Percentiles rank a stretch among this genome's conserved stretches.
phyloP scores from a whole-genome alignment of 2,329 filamentous ascomycete genomes.

The Aureobasidium sp. region DNA sequence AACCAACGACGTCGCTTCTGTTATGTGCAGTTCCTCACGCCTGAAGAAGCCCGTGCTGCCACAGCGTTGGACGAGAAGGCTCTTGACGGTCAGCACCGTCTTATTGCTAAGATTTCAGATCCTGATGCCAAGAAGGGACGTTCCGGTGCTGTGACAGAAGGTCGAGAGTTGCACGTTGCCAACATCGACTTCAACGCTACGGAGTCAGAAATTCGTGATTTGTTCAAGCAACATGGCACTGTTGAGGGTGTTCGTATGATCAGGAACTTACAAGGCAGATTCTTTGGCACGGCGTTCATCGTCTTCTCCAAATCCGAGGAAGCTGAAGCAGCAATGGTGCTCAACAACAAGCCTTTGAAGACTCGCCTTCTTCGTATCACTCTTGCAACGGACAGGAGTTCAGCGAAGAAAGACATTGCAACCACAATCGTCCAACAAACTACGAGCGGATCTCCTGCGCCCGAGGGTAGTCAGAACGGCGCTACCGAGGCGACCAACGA shows the following conservation, averaged over 20 bases:
- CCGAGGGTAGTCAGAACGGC: conserved; percentile 15
- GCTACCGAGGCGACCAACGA: conserved; percentile 4
- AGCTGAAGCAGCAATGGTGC: conserved; percentile 25
- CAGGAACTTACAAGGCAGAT: conserved; percentile 56
- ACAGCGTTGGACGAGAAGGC: conserved; percentile 62
- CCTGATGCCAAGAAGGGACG: conserved; percentile 69
- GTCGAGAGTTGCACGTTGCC: conserved; percentile 75
- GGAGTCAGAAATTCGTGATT: conserved; percentile 59
- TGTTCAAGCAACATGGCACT: conserved; percentile 67
- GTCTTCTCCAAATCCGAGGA: conserved; percentile 54
- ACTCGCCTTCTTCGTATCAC: conserved; percentile 28
- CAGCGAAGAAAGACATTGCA: conserved; percentile 13
- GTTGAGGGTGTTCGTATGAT: conserved; percentile 66
- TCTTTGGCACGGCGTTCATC: conserved; percentile 72
- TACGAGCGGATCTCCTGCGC: conserved; percentile 3
- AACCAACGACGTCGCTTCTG: conserved; percentile 88
- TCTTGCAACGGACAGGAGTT: conserved; percentile 19
- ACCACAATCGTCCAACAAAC: conserved; percentile 14
- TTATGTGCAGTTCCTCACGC: conserved; percentile 78
- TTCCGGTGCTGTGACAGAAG: conserved; percentile 73
- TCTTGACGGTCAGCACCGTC: conserved; percentile 57
- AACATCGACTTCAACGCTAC: conserved; percentile 76
- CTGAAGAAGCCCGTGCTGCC: conserved; percentile 57
- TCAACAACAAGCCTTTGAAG: conserved; percentile 27
- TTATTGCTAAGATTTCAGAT: conserved; percentile 77